These are phyloP conservation scores for Casuarina glauca DNA, from an alignment of 306 rosid species.

Conservation along the genomic window DNA sequence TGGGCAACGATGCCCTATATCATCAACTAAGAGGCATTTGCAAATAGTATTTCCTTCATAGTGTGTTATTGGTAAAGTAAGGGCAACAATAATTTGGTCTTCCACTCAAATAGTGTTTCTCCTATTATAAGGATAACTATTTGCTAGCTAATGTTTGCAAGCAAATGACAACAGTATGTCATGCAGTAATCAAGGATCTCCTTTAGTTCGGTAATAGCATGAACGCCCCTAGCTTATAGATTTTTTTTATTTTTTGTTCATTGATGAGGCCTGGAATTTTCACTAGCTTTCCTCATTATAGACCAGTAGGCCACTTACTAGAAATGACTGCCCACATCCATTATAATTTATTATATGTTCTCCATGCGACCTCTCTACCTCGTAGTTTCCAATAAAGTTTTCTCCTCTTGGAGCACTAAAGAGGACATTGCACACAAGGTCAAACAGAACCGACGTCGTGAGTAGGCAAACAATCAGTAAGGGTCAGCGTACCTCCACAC, in stretches of 20 bases:
- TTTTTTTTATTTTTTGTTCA: too few species aligned
- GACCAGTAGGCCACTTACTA: background rate
- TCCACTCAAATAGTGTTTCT: too few species aligned
- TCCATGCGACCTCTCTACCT: too few species aligned
- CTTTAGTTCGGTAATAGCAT: background rate
- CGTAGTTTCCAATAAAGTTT: slow-evolving; percentile 32
- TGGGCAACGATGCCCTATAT: too few species aligned
- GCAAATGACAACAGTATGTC: background rate
- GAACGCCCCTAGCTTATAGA: background rate
- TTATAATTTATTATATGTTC: too few species aligned
- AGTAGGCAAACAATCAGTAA: slow-evolving; percentile 70
- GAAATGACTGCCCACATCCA: too few species aligned
- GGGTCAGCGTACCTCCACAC: slow-evolving; percentile 64
- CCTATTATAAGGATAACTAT: too few species aligned
- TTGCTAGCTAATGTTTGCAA: background rate
- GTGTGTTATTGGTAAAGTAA: too few species aligned
- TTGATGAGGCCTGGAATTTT: too few species aligned
- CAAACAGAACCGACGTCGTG: slow-evolving; percentile 76
- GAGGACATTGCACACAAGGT: slow-evolving; percentile 65
- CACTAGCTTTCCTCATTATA: background rate
- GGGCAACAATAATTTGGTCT: too few species aligned
- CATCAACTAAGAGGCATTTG: background rate
- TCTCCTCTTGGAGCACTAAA: slow-evolving; percentile 86
- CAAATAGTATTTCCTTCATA: background rate
- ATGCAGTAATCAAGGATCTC: background rate